These are phyloP conservation scores for Rossbeevera mucosa DNA, from an alignment of 768 basidiomycete species.

Conservation along the genomic window DNA sequence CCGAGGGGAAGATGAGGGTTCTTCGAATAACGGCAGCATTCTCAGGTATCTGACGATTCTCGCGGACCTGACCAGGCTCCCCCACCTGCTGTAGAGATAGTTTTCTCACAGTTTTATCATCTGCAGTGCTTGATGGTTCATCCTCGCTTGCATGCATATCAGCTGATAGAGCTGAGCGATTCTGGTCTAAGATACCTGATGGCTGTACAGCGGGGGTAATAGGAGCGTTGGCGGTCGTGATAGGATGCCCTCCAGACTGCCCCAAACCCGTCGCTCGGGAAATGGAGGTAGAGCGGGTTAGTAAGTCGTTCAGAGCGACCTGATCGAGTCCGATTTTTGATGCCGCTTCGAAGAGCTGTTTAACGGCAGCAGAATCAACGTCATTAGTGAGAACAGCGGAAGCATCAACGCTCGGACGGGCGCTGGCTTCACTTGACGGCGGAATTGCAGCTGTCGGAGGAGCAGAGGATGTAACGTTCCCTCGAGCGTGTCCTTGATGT, in stretches of 20 bases:
- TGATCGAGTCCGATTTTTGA: slow-evolving; percentile 72
- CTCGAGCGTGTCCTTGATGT: slow-evolving; percentile 31
- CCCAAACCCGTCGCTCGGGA: slow-evolving; percentile 48
- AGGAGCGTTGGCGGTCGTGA: slow-evolving; percentile 7
- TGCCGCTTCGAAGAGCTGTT: slow-evolving; percentile 74
- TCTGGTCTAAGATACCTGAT: slow-evolving; percentile 10
- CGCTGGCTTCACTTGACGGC: slow-evolving; percentile 11
- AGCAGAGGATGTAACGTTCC: slow-evolving; percentile 27
- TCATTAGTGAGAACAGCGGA: slow-evolving; percentile 23
- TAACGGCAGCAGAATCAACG: slow-evolving; percentile 51
- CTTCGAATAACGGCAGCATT: slow-evolving; percentile 59
- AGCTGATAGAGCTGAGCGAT: slow-evolving; percentile 14
- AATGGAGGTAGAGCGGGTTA: slow-evolving; percentile 67
- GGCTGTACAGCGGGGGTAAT: slow-evolving; percentile 23
- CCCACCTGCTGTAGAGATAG: slow-evolving; percentile 19
- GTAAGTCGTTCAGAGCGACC: slow-evolving; percentile 60
- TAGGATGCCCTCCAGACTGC: slow-evolving; percentile 26
- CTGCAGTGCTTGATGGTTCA: slow-evolving; percentile 28
- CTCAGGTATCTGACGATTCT: slow-evolving; percentile 34
- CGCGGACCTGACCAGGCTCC: slow-evolving; percentile 24
- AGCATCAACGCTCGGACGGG: slow-evolving; percentile 24
- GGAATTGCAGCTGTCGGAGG: slow-evolving; percentile 8
- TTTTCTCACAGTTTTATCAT: slow-evolving; percentile 29
- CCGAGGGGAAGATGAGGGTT: slow-evolving; percentile 76
- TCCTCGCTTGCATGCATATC: slow-evolving; percentile 29